Base-by-base conservation (phyloP, 2,329 filamentous ascomycete genomes). In the Colletotrichum magnum region DNA sequence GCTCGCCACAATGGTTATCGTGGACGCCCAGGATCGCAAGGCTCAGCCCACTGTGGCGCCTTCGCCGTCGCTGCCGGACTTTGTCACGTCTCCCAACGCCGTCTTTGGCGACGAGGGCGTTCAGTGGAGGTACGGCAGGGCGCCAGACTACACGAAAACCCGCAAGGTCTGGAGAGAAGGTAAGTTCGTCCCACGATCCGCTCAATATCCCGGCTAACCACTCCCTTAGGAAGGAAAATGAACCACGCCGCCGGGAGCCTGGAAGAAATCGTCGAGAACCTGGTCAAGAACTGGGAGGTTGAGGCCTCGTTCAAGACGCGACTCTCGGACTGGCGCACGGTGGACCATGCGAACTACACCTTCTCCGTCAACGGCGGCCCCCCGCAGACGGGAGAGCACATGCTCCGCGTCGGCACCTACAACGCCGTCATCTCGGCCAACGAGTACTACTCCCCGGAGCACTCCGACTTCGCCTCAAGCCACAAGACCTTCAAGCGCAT, bases 231-330 rank as follows among this genome's bases (percentile, higher is more conserved):
- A 61, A 91, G 90, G 77, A 82, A 79, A 43, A 84, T 81, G 78
- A 84, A 79, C 73, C 90, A 92, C 77, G 78, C 79, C 53, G 81
- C 88, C 4, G 84, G 83, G 43, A 89, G 86, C 64, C 85, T 92
- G 3, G 85, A 87, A 15, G 79, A 85, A 57, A 84, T 92, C 5
- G 89, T 92, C 47, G 87, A 92, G 77, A 92, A 92, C 75, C 85
- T 92, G 1, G 90, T 92, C 75, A 92, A 92, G 81, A 92, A 92
- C 77, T 92, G 90, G 90, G 90, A 92, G 77, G 87, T 92, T 59
- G 90, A 92, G 77, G 90, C 90, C 0, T 91, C 88, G 0, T 92
- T 90, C 85, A 92, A 92, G 79, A 85, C 85, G 7, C 74, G 83
- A 16, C 82, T 92, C 10, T 73, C 79, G 3, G 88, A 92, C 78